Evolutionary conservation across 1,284 basidiomycete genomes (phyloP).

Genomic region (Kalmanozyma brasiliensis): DNA sequence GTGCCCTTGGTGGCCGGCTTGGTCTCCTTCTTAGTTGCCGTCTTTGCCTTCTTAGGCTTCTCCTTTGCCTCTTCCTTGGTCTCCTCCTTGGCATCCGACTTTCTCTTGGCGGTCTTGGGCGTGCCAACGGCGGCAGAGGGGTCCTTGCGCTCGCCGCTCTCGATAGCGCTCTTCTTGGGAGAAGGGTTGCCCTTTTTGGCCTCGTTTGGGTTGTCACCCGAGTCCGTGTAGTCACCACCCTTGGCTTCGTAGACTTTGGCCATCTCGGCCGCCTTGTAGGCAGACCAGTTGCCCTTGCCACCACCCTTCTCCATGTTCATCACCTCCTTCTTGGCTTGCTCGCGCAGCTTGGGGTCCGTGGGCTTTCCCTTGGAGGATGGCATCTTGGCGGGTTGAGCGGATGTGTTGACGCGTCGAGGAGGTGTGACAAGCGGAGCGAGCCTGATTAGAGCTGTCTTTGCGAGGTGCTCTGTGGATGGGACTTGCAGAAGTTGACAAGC

Average conservation of each 20-base stretch:
- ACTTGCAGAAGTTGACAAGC: too few relatives aligned
- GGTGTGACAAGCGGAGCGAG: too few relatives aligned
- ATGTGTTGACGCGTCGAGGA: too few relatives aligned
- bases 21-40: conserved; percentile 24
- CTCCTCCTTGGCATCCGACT: conserved; percentile 11
- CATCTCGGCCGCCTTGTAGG: conserved; percentile 68
- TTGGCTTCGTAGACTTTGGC: conserved; percentile 69
- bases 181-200: conserved; percentile 68
- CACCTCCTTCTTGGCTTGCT: conserved; percentile 68
- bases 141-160: conserved; percentile 44
- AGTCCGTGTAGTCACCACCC: conserved; percentile 69
- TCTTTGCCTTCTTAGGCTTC: conserved; percentile 15
- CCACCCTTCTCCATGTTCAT: conserved; percentile 69
- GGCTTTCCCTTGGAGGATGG: conserved; percentile 70
- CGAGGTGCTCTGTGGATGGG: too few relatives aligned
- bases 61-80: conserved; percentile 9
- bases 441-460: too few relatives aligned
- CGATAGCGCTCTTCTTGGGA: conserved; percentile 65
- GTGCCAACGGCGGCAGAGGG: conserved; percentile 32
- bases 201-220: conserved; percentile 69
- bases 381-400: conserved; percentile 49
- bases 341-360: conserved; percentile 69
- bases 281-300: conserved; percentile 69
- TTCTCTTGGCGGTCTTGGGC: conserved; percentile 19
- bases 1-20: conserved; percentile 33